Evolutionary conservation across 2,329 filamentous ascomycete species (phyloP).

Genomic region (Trichophyton simii): DNA sequence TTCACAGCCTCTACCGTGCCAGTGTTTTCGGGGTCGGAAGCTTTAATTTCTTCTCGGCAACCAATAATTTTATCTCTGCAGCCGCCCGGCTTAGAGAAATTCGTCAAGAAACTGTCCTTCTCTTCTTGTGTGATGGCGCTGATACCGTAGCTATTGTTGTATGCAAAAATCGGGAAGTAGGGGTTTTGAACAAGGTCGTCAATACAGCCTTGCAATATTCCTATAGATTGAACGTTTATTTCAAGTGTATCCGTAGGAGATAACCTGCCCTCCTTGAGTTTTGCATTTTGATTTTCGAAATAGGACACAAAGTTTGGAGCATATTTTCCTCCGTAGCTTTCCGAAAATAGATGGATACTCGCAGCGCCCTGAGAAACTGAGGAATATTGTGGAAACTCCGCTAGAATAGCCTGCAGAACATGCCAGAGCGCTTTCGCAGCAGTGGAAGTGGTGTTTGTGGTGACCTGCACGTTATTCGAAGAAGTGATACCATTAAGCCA

Average conservation of each 20-base stretch:
- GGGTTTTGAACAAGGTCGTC: slow-evolving; percentile 33
- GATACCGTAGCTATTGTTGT: slow-evolving; percentile 42
- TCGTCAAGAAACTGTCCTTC: slow-evolving; percentile 28
- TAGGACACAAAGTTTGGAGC: neutral
- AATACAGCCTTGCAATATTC: slow-evolving; percentile 29
- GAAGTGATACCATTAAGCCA: neutral
- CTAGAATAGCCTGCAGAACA: slow-evolving; percentile 43
- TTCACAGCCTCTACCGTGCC: neutral
- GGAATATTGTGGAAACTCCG: slow-evolving; percentile 40
- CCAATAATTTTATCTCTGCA: slow-evolving; percentile 37
- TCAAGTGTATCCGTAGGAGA: neutral
- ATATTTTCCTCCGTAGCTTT: slow-evolving; percentile 37
- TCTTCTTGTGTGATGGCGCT: slow-evolving; percentile 32
- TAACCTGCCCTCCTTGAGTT: neutral
- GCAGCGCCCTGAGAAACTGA: neutral
- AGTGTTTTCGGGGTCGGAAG: slow-evolving; percentile 1
- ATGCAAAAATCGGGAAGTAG: slow-evolving; percentile 34
- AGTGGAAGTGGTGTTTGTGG: slow-evolving; percentile 20
- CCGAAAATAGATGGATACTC: slow-evolving; percentile 22
- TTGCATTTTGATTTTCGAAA: slow-evolving; percentile 1
- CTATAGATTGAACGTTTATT: slow-evolving; percentile 30
- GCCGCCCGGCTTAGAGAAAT: slow-evolving; percentile 29
- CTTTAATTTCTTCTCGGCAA: slow-evolving; percentile 25
- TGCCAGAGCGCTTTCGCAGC: neutral
- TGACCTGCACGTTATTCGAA: slow-evolving; percentile 11